Percentiles rank a stretch among this genome's conserved stretches.
These are phyloP conservation scores for Magnolia officinalis DNA, from an alignment of 164 flowering plant species.

Conservation along the genomic window DNA sequence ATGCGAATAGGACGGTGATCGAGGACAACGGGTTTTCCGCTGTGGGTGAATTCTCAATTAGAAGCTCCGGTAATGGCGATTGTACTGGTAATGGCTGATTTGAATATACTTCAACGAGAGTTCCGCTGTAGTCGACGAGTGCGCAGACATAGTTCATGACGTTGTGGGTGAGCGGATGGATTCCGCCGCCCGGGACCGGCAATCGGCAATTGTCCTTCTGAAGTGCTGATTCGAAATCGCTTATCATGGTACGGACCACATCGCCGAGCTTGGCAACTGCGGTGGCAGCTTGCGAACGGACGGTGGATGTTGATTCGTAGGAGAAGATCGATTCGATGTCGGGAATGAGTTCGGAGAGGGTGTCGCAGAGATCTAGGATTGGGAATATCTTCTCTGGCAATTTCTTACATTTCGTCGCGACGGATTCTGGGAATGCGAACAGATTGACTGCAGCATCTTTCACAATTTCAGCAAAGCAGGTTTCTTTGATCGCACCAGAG, in stretches of 20 bases:
- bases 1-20: conserved; percentile 33
- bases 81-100: conserved; percentile 36
- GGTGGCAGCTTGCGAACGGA: conserved; percentile 42
- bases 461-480: conserved; percentile 53
- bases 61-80: conserved; percentile 29
- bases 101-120: conserved; percentile 43
- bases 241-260: conserved; percentile 30
- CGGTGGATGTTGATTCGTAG: conserved; percentile 36
- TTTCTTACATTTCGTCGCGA: conserved; percentile 37
- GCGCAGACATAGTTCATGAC: conserved; percentile 46
- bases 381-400: conserved; percentile 56
- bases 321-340: conserved; percentile 61
- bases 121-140: conserved; percentile 45
- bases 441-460: conserved; percentile 49
- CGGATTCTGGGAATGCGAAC: conserved; percentile 51
- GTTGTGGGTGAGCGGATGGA: conserved; percentile 49
- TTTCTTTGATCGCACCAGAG: conserved; percentile 44
- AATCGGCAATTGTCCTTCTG: conserved; percentile 48
- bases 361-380: conserved; percentile 49
- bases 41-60: not conserved
- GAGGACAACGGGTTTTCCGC: conserved; percentile 12
- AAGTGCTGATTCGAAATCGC: conserved; percentile 48
- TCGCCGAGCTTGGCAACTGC: conserved; percentile 44
- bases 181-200: conserved; percentile 39
- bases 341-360: conserved; percentile 39